Evolutionary conservation across 2,329 filamentous ascomycete genomes (phyloP), one percentile per base, ranked within the genome.

Genomic region (Ophiostoma tasmaniense): DNA sequence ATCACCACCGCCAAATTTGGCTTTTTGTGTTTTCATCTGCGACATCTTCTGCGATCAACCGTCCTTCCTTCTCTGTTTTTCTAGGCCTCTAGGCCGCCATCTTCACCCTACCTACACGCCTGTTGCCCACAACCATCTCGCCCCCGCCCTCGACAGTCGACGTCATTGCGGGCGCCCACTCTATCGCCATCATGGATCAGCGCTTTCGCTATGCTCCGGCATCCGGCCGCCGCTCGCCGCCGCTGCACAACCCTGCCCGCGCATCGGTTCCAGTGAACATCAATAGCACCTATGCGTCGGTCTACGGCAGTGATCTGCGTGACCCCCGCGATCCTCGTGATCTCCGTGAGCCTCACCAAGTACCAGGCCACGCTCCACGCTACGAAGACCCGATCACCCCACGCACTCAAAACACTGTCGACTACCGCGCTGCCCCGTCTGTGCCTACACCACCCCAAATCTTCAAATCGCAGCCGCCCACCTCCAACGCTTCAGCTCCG

Each of bases 201-300:
- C 70, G 71, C 17, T 72, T 67, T 42, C 72, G 67, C 61, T 73
- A 73, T 76, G 69, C 35, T 30, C 25, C 69, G 10, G 39, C 65
- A 1, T 39, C 71, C 13, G 76, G 80, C 70, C 78, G 79, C 67
- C 80, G 82, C 70, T 81, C 84, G 70, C 79, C 80, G 71, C 76
- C 77, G 2, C 75, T 73, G 14, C 68, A 74, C 73, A 83, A 81
- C 73, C 82, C 83, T 50, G 83, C 81, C 70, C 80, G 84, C 69
- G 76, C 82, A 42, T 85, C 83, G 22, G 75, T 86, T 74, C 84
- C 84, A 5, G 78, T 81, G 64, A 80, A 80, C 74, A 77, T 85
- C 66, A 80, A 80, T 50, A 82, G 82, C 75, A 80, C 78, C 73
- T 79, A 72, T 52, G 13, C 69, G 4, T 39, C 80, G 69, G 74